Evolutionary conservation across 805 yeast species (phyloP).

Genomic region (Sungouiozyma intestinalis): DNA sequence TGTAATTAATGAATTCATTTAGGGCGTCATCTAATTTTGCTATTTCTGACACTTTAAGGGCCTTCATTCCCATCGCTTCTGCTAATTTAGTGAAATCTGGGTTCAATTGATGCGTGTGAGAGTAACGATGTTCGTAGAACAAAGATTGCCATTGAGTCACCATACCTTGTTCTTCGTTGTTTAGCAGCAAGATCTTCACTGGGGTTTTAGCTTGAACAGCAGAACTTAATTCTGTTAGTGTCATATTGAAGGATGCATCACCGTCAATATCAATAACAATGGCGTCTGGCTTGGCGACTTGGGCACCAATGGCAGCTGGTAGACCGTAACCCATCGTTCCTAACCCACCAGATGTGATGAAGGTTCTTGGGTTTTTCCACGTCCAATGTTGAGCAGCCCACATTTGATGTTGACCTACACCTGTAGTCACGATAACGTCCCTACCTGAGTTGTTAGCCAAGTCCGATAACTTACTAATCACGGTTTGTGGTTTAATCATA

Average conservation of each 20-base stretch:
- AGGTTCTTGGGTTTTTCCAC: constrained; percentile 85
- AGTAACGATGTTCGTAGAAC: constrained; percentile 91
- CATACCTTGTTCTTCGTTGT: constrained; percentile 99
- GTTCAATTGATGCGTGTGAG: constrained; percentile 95
- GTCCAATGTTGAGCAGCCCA: constrained; percentile 99
- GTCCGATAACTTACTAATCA: constrained; percentile 65
- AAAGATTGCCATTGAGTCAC: constrained; percentile 99
- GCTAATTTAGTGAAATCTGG: constrained; percentile 91
- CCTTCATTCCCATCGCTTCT: constrained; percentile 87
- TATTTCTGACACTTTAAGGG: constrained; percentile 61
- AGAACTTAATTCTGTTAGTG: constrained; percentile 81
- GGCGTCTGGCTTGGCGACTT: constrained; percentile 90
- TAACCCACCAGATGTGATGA: constrained; percentile 97
- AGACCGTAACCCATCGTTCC: constrained; percentile 98
- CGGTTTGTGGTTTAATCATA: constrained; percentile 85
- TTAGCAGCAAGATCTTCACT: constrained; percentile 77
- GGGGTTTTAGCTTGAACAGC: constrained; percentile 93
- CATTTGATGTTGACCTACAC: constrained; percentile 99
- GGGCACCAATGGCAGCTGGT: constrained; percentile 98
- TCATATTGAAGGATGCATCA: constrained; percentile 98
- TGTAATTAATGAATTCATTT: constrained; percentile 53
- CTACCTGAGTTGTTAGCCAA: constrained; percentile 47
- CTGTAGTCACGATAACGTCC: constrained; percentile 86
- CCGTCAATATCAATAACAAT: constrained; percentile 96
- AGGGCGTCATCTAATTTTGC: constrained; percentile 51